Conservation (phyloP, 148 eudicot species). For the Diospyros lotus region DNA sequence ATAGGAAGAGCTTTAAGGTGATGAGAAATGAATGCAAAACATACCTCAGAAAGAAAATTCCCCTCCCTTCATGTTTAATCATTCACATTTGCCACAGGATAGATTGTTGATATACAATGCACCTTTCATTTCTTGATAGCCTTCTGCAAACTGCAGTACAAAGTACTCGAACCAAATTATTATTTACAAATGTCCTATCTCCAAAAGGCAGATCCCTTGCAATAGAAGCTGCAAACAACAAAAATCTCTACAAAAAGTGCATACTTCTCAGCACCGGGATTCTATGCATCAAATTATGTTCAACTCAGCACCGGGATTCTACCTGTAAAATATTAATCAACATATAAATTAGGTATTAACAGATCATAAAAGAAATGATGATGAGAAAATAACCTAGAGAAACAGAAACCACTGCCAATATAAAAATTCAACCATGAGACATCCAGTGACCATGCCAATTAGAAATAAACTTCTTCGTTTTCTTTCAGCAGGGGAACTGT, state of each 20-base stretch:
- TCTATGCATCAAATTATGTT: neutral
- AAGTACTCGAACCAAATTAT: neutral
- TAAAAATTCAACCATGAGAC: no score
- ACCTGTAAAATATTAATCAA: constrained; percentile 15
- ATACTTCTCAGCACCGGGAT: neutral
- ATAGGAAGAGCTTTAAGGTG: no score
- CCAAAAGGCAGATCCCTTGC: constrained; percentile 8
- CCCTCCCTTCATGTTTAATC: neutral
- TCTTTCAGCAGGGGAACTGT: no score
- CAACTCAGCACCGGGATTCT: constrained; percentile 6
- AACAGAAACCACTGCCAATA: neutral
- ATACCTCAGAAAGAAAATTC: constrained; percentile 16
- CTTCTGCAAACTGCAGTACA: neutral
- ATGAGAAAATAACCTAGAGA: neutral
- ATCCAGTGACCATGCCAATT: no score
- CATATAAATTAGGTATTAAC: neutral
- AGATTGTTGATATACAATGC: neutral
- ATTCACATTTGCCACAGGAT: constrained; percentile 11
- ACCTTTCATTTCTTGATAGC: neutral
- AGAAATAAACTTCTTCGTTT: no score
- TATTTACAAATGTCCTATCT: constrained; percentile 11
- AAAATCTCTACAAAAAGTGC: constrained; percentile 2
- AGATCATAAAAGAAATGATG: no score
- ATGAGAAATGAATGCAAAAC: neutral
- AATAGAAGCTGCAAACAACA: neutral